Evolutionary conservation across 2,329 filamentous ascomycete genomes (phyloP), one percentile per base, ranked within the genome.

Genomic region (Whalleya microplaca): DNA sequence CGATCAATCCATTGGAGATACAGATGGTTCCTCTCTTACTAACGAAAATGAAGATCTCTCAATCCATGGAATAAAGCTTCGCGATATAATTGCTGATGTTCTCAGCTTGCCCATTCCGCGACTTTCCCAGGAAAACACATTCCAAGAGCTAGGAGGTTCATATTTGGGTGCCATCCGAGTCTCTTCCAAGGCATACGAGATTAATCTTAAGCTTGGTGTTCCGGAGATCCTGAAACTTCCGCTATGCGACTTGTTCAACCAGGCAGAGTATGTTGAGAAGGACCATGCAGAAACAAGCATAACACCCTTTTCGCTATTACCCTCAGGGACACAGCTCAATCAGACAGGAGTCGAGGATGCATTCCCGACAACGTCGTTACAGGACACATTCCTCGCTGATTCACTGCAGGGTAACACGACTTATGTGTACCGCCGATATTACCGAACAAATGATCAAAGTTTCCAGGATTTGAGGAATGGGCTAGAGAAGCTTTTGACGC

Each of bases 131-230:
- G 44, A 47, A 4, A 49, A 61, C 14, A 51, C 46, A 37, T 64
- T 66, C 54, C 47, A 51, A 2, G 58, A 56, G 18, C 51, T 66
- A 9, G 64, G 64, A 2, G 64, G 64, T 21, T 56, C 53, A 5
- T 66, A 62, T 2, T 43, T 66, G 12, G 55, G 63, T 23, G 64
- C 62, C 8, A 66, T 66, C 48, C 29, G 37, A 5, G 18, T 50
- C 37, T 20, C 47, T 37, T 50, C 37, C 19, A 50, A 50, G 41
- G 47, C 47, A 14, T 40, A 37, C 37, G 20, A 32, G n/a, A 18
- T 42, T 10, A 37, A 37, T 20, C 9, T 50, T 21, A 19, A 50
- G 21, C 16, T 50, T 8, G 41, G 9, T 19, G 47, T 50, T 14
- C 20, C 47, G 14, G 47, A 50, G 12, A 41, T 50, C 21, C 32